phyloP scores from a whole-genome alignment of 805 yeast species.

The Kodamaea kaohsiungensis region DNA sequence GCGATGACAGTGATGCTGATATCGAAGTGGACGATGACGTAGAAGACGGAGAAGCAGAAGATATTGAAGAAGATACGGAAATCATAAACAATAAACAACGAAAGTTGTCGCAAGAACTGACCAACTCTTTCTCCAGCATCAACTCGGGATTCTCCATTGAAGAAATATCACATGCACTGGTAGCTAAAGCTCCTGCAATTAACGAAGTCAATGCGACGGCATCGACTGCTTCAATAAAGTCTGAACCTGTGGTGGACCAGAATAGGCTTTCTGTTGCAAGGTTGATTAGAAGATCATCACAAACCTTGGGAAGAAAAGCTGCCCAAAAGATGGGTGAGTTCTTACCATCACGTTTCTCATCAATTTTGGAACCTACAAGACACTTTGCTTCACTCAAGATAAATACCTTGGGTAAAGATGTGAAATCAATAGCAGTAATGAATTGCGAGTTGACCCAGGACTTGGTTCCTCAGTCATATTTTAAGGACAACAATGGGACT shows the following conservation, averaged over 20 bases:
- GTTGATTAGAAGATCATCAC: conserved; percentile 75
- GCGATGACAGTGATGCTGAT: conserved; percentile 16
- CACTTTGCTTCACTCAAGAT: conserved; percentile 89
- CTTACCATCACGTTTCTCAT: conserved; percentile 75
- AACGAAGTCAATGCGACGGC: conserved; percentile 5
- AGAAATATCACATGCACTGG: conserved; percentile 6
- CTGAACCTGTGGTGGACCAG: conserved; percentile 70
- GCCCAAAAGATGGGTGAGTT: conserved; percentile 90
- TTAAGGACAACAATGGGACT: conserved; percentile 12
- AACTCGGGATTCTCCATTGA: conserved; percentile 27
- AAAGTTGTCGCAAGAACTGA: conserved; percentile 41
- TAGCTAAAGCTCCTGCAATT: conserved; percentile 8
- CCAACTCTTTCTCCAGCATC: conserved; percentile 31
- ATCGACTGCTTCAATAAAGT: conserved; percentile 16
- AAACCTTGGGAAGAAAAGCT: conserved; percentile 72
- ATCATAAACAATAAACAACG: conserved; percentile 30
- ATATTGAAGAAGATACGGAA: conserved; percentile 22
- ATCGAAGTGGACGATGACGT: conserved; percentile 23
- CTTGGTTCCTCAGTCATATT: conserved; percentile 29
- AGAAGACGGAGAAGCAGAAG: conserved; percentile 26
- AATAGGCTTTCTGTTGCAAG: conserved; percentile 73
- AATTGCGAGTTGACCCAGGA: conserved; percentile 33
- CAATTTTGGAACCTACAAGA: conserved; percentile 84
- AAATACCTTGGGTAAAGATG: conserved; percentile 38
- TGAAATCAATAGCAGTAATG: conserved; percentile 49